Evolutionary conservation across 345 rosid species (phyloP).

Genomic region (Alliaria petiolata): DNA sequence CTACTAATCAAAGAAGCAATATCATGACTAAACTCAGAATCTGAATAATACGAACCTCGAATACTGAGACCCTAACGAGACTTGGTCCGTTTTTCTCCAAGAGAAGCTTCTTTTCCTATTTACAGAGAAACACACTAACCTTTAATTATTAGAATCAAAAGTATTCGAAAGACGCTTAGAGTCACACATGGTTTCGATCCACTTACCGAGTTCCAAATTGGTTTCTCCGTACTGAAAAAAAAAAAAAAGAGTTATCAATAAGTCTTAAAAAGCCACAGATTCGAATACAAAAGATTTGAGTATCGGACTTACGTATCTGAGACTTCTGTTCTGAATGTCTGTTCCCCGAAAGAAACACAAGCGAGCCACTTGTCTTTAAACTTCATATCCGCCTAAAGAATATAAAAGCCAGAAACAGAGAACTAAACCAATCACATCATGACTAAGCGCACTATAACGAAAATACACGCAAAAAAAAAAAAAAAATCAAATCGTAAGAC

Average conservation of each 20-base stretch:
- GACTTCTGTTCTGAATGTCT: slow-evolving; percentile 67
- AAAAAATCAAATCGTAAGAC: not conserved
- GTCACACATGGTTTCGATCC: slow-evolving; percentile 5
- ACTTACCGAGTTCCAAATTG: slow-evolving; percentile 86
- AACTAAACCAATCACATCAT: not conserved
- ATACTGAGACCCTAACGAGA: slow-evolving; percentile 76
- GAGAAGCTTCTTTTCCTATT: slow-evolving; percentile 89
- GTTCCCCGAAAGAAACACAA: slow-evolving; percentile 88
- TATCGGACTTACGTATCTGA: slow-evolving; percentile 58
- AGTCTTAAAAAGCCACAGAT: too few species aligned
- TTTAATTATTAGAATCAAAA: not conserved
- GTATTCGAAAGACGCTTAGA: not conserved
- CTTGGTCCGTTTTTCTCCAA: slow-evolving; percentile 82
- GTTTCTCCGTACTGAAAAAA: slow-evolving; percentile 78
- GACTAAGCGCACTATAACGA: not conserved
- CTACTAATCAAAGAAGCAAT: not conserved
- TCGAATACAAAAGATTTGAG: not conserved
- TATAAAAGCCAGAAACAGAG: not conserved
- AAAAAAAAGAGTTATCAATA: not conserved
- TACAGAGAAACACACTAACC: slow-evolving; percentile 4
- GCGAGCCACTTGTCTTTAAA: slow-evolving; percentile 87
- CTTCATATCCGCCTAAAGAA: slow-evolving; percentile 89
- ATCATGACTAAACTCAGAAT: not conserved
- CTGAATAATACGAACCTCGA: slow-evolving; percentile 50
- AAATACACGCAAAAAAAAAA: too few species aligned